Evolutionary conservation across 208 protist genomes (phyloP).

Genomic region (Giardia muris): DNA sequence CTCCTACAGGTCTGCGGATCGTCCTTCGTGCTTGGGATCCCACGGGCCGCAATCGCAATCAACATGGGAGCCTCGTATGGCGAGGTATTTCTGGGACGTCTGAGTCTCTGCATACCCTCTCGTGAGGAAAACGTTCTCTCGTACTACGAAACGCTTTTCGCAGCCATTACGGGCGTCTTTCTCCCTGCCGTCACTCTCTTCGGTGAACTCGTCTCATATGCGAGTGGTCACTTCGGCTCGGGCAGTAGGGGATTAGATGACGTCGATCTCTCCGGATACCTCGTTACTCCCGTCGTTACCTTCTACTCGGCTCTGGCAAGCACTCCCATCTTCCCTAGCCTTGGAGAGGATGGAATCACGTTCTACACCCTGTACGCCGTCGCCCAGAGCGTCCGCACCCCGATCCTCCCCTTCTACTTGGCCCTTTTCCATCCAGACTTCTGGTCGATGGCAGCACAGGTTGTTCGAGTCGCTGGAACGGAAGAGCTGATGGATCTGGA

Average conservation of each 20-base stretch:
- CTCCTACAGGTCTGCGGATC: too few relatives aligned
- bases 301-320: neutral
- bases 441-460: neutral
- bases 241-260: neutral
- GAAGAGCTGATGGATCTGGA: neutral
- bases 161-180: neutral
- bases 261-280: neutral
- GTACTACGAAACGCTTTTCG: too few relatives aligned
- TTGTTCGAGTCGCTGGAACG: neutral
- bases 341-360: neutral
- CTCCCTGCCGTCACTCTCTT: neutral
- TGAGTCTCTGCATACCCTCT: too few relatives aligned
- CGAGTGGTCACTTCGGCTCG: neutral
- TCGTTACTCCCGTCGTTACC: neutral
- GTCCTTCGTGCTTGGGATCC: too few relatives aligned
- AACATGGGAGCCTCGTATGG: too few relatives aligned
- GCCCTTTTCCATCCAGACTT: neutral
- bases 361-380: neutral
- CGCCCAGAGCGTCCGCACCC: neutral
- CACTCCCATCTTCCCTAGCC: neutral
- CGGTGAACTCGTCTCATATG: neutral
- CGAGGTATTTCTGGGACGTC: too few relatives aligned
- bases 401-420: neutral
- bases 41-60: too few relatives aligned
- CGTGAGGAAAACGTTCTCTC: too few relatives aligned